Conservation (phyloP, 345 rosid genomes). For the Lepidium didymum region DNA sequence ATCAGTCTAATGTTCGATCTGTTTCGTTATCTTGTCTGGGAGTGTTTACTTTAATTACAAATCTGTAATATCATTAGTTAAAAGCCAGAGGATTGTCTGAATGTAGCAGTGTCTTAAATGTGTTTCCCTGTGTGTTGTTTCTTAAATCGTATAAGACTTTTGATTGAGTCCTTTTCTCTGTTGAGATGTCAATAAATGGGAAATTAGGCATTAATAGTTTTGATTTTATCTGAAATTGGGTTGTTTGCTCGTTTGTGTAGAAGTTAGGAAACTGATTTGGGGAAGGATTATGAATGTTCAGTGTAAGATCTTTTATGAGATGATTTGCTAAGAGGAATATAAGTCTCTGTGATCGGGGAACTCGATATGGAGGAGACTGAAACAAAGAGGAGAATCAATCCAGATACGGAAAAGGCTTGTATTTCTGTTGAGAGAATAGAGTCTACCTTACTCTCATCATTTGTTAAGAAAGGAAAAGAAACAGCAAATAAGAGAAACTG, state of each 20-base stretch:
- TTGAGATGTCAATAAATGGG: background rate
- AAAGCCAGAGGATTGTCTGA: background rate
- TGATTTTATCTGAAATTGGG: background rate
- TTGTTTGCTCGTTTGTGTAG: background rate
- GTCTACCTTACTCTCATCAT: slow-evolving; percentile 13
- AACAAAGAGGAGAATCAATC: background rate
- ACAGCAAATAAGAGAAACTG: slow-evolving; percentile 4
- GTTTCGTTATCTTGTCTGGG: background rate
- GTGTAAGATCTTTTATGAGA: slow-evolving; percentile 12
- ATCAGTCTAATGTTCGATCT: slow-evolving; percentile 10
- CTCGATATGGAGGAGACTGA: slow-evolving; percentile 15
- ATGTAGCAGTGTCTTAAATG: slow-evolving; percentile 13
- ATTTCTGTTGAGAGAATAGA: slow-evolving; percentile 13
- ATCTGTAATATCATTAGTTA: background rate
- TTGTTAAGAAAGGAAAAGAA: slow-evolving; percentile 12
- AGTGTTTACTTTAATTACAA: background rate
- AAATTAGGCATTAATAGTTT: background rate
- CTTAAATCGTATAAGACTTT: background rate
- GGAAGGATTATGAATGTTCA: background rate
- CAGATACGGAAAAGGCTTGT: slow-evolving; percentile 5
- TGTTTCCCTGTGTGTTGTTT: background rate
- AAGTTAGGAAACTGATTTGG: background rate
- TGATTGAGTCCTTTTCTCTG: background rate
- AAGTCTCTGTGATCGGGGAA: background rate
- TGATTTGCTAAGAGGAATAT: slow-evolving; percentile 6